Base-by-base conservation (phyloP, 257 asterid genomes). In the Jacaranda mimosifolia region DNA sequence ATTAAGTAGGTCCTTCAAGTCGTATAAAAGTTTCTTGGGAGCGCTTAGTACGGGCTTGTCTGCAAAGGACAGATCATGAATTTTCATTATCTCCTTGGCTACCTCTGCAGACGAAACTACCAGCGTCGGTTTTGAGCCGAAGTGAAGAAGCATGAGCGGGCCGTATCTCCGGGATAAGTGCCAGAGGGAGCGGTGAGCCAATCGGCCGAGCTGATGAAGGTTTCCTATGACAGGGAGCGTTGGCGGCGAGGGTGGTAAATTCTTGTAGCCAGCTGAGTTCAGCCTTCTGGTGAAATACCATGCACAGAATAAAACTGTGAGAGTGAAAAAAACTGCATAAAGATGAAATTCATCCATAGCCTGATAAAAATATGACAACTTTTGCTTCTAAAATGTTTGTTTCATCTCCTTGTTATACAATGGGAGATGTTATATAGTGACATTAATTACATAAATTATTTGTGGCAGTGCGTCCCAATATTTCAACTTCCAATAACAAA, bases 171-270 rank as follows among this genome's bases (percentile, higher is more conserved):
- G 14, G 4, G 90, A 70, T 46, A 78, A 39, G 3, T 67, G 17
- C 56, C 69, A 45, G 42, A 79, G 80, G 3, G 81, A 74, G 2
- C 80, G 55, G 76, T 81, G 85, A 0, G 76, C 72, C 19, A 74
- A 15, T 1, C 40, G 39, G 60, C 82, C 83, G 21, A 83, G 18
- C 10, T 82, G 87, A 48, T 86, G 85, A 21, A 84, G 83, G 81
- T 83, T 85, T 57, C 87, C 87, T 19, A 83, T 40, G 15, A 85
- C 7, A 9, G 87, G 89, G 13, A 85, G 82, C n/a, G 46, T 58
- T 14, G 82, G 82, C 0, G 89, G 87, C 1, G 84, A 82, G 7
- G 88, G 89, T 8, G 80, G 83, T 10, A 14, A 21, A 36, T 51
- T 62, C 74, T 46, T 60, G 4, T 8, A 49, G 46, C 6, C n/a